These are phyloP conservation scores for Botryotinia narcissicola DNA, from an alignment of 2,329 filamentous ascomycete species.

Conservation along the genomic window DNA sequence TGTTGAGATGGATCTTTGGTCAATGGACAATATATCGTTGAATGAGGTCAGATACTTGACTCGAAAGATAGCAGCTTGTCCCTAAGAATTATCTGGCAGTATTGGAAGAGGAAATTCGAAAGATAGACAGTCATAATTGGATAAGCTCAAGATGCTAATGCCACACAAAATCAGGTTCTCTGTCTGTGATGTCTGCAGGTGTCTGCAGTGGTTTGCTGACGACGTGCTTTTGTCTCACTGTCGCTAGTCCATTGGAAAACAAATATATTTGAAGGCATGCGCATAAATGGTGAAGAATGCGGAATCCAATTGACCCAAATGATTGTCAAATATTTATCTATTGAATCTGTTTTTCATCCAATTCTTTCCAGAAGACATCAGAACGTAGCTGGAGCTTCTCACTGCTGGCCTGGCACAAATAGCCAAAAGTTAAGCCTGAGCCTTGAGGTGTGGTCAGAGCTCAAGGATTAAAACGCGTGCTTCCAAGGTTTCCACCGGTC, in stretches of 20 bases:
- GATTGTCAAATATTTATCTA: background rate
- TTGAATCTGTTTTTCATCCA: background rate
- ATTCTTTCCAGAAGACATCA: background rate
- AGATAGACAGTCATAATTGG: background rate
- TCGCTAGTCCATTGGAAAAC: background rate
- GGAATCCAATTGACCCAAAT: background rate
- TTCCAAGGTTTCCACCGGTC: background rate
- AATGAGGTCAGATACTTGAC: too few species aligned
- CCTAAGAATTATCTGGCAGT: background rate
- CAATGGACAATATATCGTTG: background rate
- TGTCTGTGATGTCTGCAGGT: background rate
- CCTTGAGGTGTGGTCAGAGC: conserved; percentile 1
- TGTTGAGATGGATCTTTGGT: background rate
- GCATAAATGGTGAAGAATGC: background rate
- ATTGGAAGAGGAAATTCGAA: background rate
- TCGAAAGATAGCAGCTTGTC: background rate
- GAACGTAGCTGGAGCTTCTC: background rate
- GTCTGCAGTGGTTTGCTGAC: background rate
- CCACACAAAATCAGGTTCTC: background rate
- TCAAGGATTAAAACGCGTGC: conserved; percentile 2
- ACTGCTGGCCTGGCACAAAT: background rate
- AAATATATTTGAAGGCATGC: background rate
- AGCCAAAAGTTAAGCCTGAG: background rate
- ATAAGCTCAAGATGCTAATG: background rate
- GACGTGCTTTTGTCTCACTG: background rate